Evolutionary conservation across 2,329 filamentous ascomycete genomes (phyloP), one percentile per base, ranked within the genome.

Genomic region (Aureobasidium uvarum): DNA sequence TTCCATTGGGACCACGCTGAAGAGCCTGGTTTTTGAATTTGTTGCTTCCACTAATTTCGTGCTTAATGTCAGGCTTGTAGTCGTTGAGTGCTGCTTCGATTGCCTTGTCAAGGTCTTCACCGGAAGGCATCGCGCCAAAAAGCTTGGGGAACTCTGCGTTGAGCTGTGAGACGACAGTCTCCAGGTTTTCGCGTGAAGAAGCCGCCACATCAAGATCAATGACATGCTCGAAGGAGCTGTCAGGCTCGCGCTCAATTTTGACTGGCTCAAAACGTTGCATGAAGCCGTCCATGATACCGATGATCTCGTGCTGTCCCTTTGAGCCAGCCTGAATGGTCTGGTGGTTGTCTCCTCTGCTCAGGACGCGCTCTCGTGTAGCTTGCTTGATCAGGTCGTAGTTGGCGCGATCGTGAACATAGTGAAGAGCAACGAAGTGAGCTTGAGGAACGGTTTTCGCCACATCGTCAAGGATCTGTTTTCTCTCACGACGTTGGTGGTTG

Each of bases 271-370:
- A 98, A 41, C 95, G 87, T 14, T 85, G 77, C 69, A 99, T 83
- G 77, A 99, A 99, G 3, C 92, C 91, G 71, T 97, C 91, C 95
- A 99, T 98, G 71, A 99, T 96, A 5, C 86, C 85, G 54, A 95
- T 81, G 64, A 95, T 91, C 75, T 96, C 94, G 20, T 83, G 79
- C 54, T 82, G 78, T 51, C 89, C 85, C 65, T 90, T 89, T 52
- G 86, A 89, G n/a, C 80, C 82, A 13, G 94, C 93, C 72, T 95
- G 92, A 67, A 99, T 98, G 0, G 95, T 99, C 78, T 99, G 95
- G 76, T 99, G 95, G 73, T 98, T 98, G 76, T 99, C 92, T 16
- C 95, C 95, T 25, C 95, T 89, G 6, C 86, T 84, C 23, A 97
- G 80, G 0, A 99, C 91, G 58, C 95, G 88, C 68, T 88, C 84